Evolutionary conservation across 192 early-diverging fungal genomes (phyloP).

Genomic region (Backusella sp.): DNA sequence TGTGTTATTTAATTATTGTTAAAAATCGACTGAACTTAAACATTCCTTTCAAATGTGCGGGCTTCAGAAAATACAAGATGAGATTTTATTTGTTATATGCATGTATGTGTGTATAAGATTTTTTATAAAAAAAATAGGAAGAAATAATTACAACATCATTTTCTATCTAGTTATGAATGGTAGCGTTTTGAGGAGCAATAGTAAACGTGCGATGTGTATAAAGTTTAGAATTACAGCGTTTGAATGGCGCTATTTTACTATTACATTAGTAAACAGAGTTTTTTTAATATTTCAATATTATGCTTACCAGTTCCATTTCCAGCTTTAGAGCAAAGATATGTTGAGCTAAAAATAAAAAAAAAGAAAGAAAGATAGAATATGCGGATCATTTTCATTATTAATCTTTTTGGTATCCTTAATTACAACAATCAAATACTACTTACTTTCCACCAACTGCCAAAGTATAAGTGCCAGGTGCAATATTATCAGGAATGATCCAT

Average conservation of each 20-base stretch:
- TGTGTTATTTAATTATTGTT: neutral
- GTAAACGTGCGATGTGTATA: neutral
- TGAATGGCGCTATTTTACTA: neutral
- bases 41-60: neutral
- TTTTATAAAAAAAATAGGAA: too few species aligned
- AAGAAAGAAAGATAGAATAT: neutral
- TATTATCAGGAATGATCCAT: slow-evolving; percentile 17
- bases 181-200: neutral
- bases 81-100: neutral
- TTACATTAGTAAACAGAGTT: neutral
- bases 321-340: neutral
- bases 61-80: neutral
- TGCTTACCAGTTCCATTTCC: neutral
- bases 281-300: neutral
- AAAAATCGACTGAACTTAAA: slow-evolving; percentile 1
- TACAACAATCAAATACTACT: neutral
- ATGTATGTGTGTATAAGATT: too few species aligned
- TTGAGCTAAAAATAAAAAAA: neutral
- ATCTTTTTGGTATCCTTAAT: neutral
- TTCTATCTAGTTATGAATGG: neutral
- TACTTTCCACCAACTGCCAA: slow-evolving; percentile 1
- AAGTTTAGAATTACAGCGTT: neutral
- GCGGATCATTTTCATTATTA: neutral
- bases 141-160: neutral
- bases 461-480: neutral